A percentile compares a stretch with the other conserved stretches of the same genome.
Evolutionary conservation across 495 filamentous ascomycete species (phyloP).

Genomic region (Talaromyces adpressus): DNA sequence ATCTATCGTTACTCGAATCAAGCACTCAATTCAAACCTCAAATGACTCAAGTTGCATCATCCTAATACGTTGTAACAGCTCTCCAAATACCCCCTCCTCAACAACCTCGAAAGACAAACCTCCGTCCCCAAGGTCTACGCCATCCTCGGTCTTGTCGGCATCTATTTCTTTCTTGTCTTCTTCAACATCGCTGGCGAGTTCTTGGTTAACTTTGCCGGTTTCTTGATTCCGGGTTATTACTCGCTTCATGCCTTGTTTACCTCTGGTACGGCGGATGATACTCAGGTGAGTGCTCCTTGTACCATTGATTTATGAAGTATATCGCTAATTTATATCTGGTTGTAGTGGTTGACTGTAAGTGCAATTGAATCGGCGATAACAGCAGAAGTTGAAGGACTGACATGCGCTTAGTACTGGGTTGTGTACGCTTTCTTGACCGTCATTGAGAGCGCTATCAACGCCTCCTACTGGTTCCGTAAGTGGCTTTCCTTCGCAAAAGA

Average conservation of each 20-base stretch:
- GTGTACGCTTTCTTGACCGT: slow-evolving; percentile 91
- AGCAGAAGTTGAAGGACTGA: background rate
- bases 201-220: slow-evolving; percentile 93
- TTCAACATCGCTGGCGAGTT: slow-evolving; percentile 98
- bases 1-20: background rate
- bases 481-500: slow-evolving; percentile 8
- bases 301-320: background rate
- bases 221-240: slow-evolving; percentile 92
- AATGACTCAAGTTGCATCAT: background rate
- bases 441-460: slow-evolving; percentile 84
- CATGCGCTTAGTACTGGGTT: slow-evolving; percentile 77
- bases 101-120: slow-evolving; percentile 95
- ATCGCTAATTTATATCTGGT: background rate
- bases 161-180: slow-evolving; percentile 98
- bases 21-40: background rate
- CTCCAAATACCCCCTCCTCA: slow-evolving; percentile 89
- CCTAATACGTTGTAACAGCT: slow-evolving; percentile 50
- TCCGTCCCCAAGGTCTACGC: slow-evolving; percentile 93
- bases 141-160: slow-evolving; percentile 70
- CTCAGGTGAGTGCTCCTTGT: slow-evolving; percentile 54
- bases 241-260: slow-evolving; percentile 88
- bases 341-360: slow-evolving; percentile 52
- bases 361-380: background rate
- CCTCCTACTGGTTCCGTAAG: slow-evolving; percentile 96
- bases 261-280: slow-evolving; percentile 74